Evolutionary conservation across 1,284 basidiomycete genomes (phyloP), one percentile per base, ranked within the genome.

Genomic region (Dichomitus squalens): DNA sequence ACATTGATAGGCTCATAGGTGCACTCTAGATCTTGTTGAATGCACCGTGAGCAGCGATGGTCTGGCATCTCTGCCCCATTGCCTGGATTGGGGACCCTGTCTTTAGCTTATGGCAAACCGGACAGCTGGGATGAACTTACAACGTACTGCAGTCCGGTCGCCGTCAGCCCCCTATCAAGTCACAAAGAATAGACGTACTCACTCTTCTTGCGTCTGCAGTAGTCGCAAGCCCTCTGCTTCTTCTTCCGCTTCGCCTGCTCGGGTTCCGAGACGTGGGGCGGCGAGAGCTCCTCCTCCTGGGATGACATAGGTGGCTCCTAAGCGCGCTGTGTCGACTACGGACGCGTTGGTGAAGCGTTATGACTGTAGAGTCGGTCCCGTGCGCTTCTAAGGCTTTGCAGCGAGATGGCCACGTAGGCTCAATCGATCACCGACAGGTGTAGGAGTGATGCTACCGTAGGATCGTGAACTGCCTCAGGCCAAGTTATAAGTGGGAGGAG

Each of bases 1-100:
- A 88, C 88, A 79, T 87, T 87, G 36, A 87, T 83, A 2, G 82
- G 81, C 65, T 89, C 87, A 43, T 92, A 94, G 0, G 88, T 92
- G 73, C 92, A 94, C 1, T 89, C 86, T n/a, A 85, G 79, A 55
- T 77, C 85, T 65, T 87, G 89, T 3, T 88, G 80, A 14, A 83
- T 75, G 70, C 93, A 95, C 68, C 92, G 92, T 0, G 91, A 87
- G 68, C 93, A 95, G 52, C 78, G 75, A 57, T 85, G 85, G n/a
- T 80, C 80, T 1, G 81, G 82, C 83, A 84, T 87, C 47, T 68
- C 64, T 6, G 63, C 65, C n/a, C 69, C 69, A 64, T 72, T 70
- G 52, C 70, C 70, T 72, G 20, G 3, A 16, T 11, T 21, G 16
- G 1, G n/a, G 11, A 16, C 23, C 14, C 3, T n/a, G 2, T 40